Conservation (phyloP, 2,329 filamentous ascomycete genomes). For the Cladorrhinum sp. region DNA sequence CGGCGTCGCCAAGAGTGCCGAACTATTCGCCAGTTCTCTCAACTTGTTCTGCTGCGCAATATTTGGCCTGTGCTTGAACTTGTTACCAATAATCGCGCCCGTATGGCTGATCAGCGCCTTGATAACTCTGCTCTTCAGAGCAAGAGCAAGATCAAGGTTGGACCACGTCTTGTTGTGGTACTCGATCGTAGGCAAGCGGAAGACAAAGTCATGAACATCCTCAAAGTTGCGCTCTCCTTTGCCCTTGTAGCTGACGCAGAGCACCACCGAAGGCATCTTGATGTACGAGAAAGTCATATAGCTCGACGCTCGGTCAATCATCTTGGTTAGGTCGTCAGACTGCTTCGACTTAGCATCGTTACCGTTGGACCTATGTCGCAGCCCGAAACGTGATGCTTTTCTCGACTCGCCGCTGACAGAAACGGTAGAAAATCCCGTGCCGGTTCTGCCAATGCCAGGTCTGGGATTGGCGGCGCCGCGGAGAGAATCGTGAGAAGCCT, state of each 20-base stretch:
- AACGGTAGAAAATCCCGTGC: constrained; percentile 42
- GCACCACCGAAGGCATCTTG: constrained; percentile 89
- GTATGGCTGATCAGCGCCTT: constrained; percentile 92
- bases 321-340: constrained; percentile 89
- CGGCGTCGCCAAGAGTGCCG: constrained; percentile 57
- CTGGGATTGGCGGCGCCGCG: constrained; percentile 39
- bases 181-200: constrained; percentile 88
- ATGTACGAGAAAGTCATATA: constrained; percentile 98
- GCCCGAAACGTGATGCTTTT: constrained; percentile 54
- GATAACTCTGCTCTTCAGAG: constrained; percentile 91
- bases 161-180: constrained; percentile 99
- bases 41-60: constrained; percentile 75
- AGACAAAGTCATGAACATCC: constrained; percentile 96
- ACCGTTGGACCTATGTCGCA: constrained; percentile 47
- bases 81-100: constrained; percentile 95
- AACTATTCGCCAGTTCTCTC: constrained; percentile 78
- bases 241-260: constrained; percentile 95
- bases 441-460: constrained; percentile 44
- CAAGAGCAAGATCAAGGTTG: constrained; percentile 88
- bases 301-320: constrained; percentile 91
- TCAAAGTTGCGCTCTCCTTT: constrained; percentile 93
- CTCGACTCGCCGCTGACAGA: constrained; percentile 41
- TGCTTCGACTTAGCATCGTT: constrained; percentile 52
- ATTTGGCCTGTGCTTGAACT: constrained; percentile 84
- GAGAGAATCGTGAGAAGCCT: constrained; percentile 56